Percentiles rank a stretch among this genome's conserved stretches.
Evolutionary conservation across 2,329 filamentous ascomycete genomes (phyloP).

Genomic region (Colletotrichum eremochloae): DNA sequence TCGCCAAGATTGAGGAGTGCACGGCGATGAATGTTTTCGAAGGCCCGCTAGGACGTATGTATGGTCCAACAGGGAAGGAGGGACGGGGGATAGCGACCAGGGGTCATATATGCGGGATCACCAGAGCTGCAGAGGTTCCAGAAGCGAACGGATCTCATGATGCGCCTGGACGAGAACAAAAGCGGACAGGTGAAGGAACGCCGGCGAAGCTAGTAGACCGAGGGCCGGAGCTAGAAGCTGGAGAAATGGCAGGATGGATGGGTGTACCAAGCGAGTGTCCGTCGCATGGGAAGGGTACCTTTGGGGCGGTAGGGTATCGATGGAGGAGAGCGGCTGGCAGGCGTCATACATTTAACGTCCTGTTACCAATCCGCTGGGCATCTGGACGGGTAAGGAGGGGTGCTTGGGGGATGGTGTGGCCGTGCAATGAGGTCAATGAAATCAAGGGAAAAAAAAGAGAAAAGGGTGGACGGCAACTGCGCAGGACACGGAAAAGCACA

Average conservation of each 20-base stretch:
- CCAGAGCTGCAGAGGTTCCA: constrained; percentile 41
- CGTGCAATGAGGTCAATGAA: constrained; percentile 43
- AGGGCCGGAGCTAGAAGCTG: constrained; percentile 40
- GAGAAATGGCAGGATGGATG: constrained; percentile 29
- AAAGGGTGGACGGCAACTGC: background rate
- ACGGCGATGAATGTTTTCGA: constrained; percentile 9
- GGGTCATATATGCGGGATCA: constrained; percentile 43
- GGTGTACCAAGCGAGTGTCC: constrained; percentile 27
- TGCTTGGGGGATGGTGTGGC: constrained; percentile 40
- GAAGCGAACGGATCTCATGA: constrained; percentile 41
- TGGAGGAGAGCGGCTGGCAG: constrained; percentile 33
- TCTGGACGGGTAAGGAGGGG: constrained; percentile 35
- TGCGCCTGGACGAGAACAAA: constrained; percentile 41
- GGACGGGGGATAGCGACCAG: constrained; percentile 33
- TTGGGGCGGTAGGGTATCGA: constrained; percentile 16
- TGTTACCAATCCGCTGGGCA: constrained; percentile 41
- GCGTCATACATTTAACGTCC: constrained; percentile 43
- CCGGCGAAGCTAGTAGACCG: constrained; percentile 40
- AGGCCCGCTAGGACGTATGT: constrained; percentile 8
- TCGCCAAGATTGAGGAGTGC: constrained; percentile 5
- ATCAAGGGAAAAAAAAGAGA: constrained; percentile 9
- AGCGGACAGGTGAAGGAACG: constrained; percentile 38
- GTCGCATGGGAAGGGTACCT: constrained; percentile 31
- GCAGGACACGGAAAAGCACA: background rate
- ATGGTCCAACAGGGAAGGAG: constrained; percentile 10